Evolutionary conservation across 805 yeast species (phyloP), one percentile per base, ranked within the genome.

Genomic region (Saturnispora sekii): DNA sequence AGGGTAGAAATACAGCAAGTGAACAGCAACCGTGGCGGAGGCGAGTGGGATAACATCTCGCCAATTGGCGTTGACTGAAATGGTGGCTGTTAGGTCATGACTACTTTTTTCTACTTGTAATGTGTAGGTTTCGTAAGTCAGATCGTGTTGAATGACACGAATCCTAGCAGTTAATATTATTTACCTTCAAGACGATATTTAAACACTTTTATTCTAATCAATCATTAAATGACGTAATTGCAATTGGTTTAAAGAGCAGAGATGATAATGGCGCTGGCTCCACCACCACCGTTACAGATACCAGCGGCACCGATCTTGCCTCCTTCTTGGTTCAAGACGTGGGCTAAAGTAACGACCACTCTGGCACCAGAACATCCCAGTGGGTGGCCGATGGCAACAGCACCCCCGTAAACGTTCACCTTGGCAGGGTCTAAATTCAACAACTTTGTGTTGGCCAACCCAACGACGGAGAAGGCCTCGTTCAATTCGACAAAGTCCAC

Each of bases 201-300:
- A 34, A 38, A 38, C 33, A n/a, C 21, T 30, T 39, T 32, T 30
- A n/a, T 8, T 32, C 34, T 32, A 32, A 5, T 32, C 6, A 32
- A 21, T 21, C 26, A 6, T 21, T 21, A 8, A 21, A 21, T 21
- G 26, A 21, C 2, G 26, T 21, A 21, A 21, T 21, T 6, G 6
- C 26, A 21, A 21, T 21, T 6, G 26, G 14, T 30, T 48, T 64
- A 74, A 38, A 78, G 59, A 57, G 72, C 78, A 71, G 89, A 96
- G 57, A 93, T 76, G 50, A 93, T 86, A 58, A 93, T 72, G 21
- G 97, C 81, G 46, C 95, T 83, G 41, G 97, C 97, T 63, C 98
- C 99, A 64, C 99, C 99, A 60, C 99, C 99, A 72, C 99, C 98
- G 66, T 93, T 93, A 76, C 98, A 93, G 62, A 93, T 82, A 64